Conservation (phyloP, 805 yeast genomes). For the Candida patagonica region DNA sequence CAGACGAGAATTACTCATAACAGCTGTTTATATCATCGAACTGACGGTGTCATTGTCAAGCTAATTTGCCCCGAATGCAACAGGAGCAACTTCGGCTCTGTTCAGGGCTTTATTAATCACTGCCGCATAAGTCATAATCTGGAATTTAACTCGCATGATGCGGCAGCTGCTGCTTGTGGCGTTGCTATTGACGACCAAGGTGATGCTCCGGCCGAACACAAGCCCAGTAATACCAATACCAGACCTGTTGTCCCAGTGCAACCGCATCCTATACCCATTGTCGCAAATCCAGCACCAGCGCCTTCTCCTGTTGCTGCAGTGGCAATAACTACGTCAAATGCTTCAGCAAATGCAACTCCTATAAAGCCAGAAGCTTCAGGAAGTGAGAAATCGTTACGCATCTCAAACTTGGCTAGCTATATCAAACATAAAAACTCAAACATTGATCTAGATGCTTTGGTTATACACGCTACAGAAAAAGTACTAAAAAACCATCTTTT, state of each 20-base stretch:
- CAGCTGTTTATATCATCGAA: conserved; percentile 19
- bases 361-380: not conserved
- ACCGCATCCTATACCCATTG: not conserved
- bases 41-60: conserved; percentile 62
- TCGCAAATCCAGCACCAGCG: not conserved
- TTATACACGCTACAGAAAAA: conserved; percentile 9
- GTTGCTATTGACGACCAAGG: conserved; percentile 50
- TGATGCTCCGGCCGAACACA: conserved; percentile 20
- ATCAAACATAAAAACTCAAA: conserved; percentile 5
- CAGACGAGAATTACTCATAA: conserved; percentile 1
- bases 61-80: conserved; percentile 61
- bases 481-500: conserved; percentile 13
- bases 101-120: conserved; percentile 76
- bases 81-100: conserved; percentile 62
- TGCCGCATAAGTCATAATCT: conserved; percentile 64
- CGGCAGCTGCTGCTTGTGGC: conserved; percentile 65
- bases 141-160: conserved; percentile 61
- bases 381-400: not conserved
- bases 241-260: not conserved
- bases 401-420: conserved; percentile 6
- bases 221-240: too few relatives aligned
- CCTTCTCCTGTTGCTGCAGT: not conserved
- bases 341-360: not conserved
- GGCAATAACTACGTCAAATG: not conserved
- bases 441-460: conserved; percentile 14